phyloP scores from a whole-genome alignment of 2,329 filamentous ascomycete genomes.

The Penicillium nordicum region DNA sequence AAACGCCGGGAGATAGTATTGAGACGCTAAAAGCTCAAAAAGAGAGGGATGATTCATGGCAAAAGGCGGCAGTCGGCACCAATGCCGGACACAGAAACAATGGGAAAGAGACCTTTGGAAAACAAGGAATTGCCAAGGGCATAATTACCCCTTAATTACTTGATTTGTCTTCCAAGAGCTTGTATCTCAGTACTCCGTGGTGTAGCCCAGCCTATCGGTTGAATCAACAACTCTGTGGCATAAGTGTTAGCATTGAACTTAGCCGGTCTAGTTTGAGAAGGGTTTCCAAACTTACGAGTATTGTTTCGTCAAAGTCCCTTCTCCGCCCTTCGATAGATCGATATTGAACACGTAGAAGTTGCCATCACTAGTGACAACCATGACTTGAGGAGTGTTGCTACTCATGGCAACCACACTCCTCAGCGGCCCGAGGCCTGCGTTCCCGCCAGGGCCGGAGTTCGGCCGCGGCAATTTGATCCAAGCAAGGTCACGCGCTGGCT shows the following conservation, averaged over 20 bases:
- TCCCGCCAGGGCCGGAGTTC: conserved; percentile 36
- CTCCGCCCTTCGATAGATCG: conserved; percentile 89
- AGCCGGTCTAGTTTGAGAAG: too few relatives aligned
- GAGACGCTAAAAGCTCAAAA: conserved; percentile 8
- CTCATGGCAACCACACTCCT: conserved; percentile 97
- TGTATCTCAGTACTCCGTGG: conserved; percentile 33
- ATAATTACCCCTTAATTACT: neutral
- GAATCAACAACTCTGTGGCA: conserved; percentile 41
- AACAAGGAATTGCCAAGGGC: neutral
- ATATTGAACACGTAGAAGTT: conserved; percentile 94
- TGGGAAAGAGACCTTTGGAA: neutral
- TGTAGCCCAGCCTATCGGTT: conserved; percentile 42
- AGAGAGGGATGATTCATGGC: neutral
- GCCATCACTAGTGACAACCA: conserved; percentile 96
- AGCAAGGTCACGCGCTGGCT: conserved; percentile 89
- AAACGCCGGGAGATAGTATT: conserved; percentile 1
- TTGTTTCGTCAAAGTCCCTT: conserved; percentile 85
- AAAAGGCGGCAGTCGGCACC: neutral
- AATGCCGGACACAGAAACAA: neutral
- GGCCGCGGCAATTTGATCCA: conserved; percentile 85
- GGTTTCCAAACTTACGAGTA: conserved; percentile 69
- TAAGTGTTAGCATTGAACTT: conserved; percentile 12
- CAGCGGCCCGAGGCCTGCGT: conserved; percentile 54
- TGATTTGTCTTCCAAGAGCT: neutral
- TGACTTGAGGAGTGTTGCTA: conserved; percentile 88